Base-by-base conservation (phyloP, 2,329 filamentous ascomycete genomes). In the Chrysosphaeria jannelii region DNA sequence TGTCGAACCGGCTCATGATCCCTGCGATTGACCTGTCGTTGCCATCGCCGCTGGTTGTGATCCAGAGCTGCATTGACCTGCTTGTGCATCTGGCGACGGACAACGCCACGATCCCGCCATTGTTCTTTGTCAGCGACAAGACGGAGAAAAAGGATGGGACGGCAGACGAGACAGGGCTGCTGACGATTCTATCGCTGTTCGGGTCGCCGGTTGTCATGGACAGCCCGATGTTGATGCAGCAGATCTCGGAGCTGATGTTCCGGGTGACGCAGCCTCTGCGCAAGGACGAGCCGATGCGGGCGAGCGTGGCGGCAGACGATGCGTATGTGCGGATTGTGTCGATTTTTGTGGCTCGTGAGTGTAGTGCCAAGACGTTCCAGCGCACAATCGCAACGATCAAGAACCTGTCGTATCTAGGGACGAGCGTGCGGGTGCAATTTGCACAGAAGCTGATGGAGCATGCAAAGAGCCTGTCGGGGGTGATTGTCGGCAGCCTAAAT, bases 321-420 rank as follows among this genome's bases (percentile, higher is more conserved):
- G 31, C 31, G 5, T 22, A 5, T 5, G 11, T 17, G n/a, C 10
- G 10, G 10, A 78, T 97, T n/a, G 74, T 93, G 34, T 85, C 85
- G 40, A 90, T 97, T 27, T 72, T 97, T 33, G 76, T 89, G 20
- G 81, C 81, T 30, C 70, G 79, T 23, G 85, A 97, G 43, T 97
- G 85, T 46, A 90, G 76, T 38, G 79, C 75, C 31, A 91, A 90
- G 51, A 93, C 85, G 0, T 97, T 97, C 55, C 74, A 85, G 39
- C 88, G 93, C 43, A 93, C 85, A 1, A 59, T 97, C 25, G 85
- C 81, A 10, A 88, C 88, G n/a, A 90, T 97, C 51, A 93, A 90
- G 48, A 91, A 93, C 37, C 57, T 97, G 20, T 93, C 79, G 5
- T 68, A 74, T 19, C 85, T 97, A 29, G 78, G 81, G n/a, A 76